A percentile compares a stretch with the other conserved stretches of the same genome.
Conservation (phyloP, 495 filamentous ascomycete genomes). For the Aspergillus bertholletiae region DNA sequence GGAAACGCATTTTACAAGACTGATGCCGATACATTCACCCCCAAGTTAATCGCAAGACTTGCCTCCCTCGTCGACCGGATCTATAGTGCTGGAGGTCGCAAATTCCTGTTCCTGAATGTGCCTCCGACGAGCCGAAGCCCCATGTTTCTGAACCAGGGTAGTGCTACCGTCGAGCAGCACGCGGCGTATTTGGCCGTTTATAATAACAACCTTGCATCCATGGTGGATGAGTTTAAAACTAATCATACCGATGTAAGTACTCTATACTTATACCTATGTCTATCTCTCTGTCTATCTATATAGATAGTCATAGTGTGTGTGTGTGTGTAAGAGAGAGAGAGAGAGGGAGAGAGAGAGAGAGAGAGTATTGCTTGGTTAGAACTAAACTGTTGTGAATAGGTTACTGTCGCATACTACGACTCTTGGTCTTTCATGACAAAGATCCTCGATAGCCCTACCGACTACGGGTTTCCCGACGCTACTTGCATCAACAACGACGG, state of each 20-base stretch:
- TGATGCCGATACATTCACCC: constrained; percentile 40
- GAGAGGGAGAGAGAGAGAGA: too few species aligned
- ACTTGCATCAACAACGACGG: constrained; percentile 34
- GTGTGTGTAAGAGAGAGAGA: too few species aligned
- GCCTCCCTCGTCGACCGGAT: constrained; percentile 51
- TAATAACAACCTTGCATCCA: constrained; percentile 23
- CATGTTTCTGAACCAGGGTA: constrained; percentile 33
- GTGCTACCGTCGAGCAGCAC: constrained; percentile 18
- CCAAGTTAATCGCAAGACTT: constrained; percentile 56
- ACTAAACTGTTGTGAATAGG: constrained; percentile 16
- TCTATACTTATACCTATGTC: too few species aligned
- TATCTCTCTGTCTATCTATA: too few species aligned
- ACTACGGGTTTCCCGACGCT: constrained; percentile 32
- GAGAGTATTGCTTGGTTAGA: too few species aligned
- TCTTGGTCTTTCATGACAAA: constrained; percentile 40
- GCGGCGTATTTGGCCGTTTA: constrained; percentile 30
- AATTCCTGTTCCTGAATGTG: constrained; percentile 73
- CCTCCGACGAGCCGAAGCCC: constrained; percentile 70
- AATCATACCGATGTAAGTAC: constrained; percentile 24
- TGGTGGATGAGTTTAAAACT: constrained; percentile 23
- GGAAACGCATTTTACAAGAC: constrained; percentile 58
- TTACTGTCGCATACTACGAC: constrained; percentile 30
- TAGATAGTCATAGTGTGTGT: too few species aligned
- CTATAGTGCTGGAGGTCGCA: constrained; percentile 63
- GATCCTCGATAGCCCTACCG: constrained; percentile 50